phyloP scores from a whole-genome alignment of 2,329 filamentous ascomycete genomes.

The Pseudogymnoascus sp. region DNA sequence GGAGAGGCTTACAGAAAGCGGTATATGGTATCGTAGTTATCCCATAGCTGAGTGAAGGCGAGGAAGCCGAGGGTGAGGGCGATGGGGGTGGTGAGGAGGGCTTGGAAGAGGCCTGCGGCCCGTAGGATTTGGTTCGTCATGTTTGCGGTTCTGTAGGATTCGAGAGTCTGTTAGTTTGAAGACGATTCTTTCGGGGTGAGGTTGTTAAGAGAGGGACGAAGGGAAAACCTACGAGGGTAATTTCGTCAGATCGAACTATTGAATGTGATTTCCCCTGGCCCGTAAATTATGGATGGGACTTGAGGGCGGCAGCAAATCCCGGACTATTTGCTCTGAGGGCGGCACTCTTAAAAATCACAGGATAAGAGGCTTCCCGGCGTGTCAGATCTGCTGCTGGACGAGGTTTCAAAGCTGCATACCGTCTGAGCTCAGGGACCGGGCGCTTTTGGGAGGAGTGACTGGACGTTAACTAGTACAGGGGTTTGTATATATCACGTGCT shows the following conservation, averaged over 20 bases:
- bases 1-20: background rate
- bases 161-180: background rate
- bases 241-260: background rate
- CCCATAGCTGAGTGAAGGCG: conserved; percentile 1
- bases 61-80: conserved; percentile 13
- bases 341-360: background rate
- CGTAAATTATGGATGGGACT: background rate
- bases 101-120: conserved; percentile 18
- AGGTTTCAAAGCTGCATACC: background rate
- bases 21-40: conserved; percentile 2
- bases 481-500: background rate
- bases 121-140: conserved; percentile 18
- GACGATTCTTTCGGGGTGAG: background rate
- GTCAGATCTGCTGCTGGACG: background rate
- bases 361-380: background rate
- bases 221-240: background rate
- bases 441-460: background rate
- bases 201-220: background rate
- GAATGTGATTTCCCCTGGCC: background rate
- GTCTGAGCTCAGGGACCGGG: background rate
- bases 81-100: conserved; percentile 16
- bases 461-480: background rate
- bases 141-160: background rate
- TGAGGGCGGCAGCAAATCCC: background rate
- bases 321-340: background rate